phyloP scores from a whole-genome alignment of 2,329 filamentous ascomycete species.

The Aschersonia sp. region DNA sequence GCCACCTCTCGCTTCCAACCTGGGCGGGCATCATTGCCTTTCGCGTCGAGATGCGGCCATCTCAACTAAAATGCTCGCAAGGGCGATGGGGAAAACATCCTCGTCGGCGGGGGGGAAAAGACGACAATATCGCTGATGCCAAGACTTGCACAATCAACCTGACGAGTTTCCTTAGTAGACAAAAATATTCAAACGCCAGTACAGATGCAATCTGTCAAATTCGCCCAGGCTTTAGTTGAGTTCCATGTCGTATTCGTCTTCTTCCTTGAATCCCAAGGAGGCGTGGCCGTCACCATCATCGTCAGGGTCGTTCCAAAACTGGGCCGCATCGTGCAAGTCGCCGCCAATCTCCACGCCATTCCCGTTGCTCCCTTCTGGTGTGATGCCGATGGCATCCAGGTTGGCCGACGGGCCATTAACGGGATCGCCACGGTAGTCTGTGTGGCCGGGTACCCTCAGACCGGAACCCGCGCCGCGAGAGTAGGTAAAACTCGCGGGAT shows the following conservation, averaged over 20 bases:
- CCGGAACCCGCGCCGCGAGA: constrained; percentile 71
- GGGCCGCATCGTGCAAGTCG: constrained; percentile 34
- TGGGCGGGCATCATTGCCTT: no score
- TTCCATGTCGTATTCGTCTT: constrained; percentile 88
- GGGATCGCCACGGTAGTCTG: constrained; percentile 75
- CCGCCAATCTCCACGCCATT: constrained; percentile 20
- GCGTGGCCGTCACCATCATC: constrained; percentile 56
- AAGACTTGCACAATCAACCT: neutral
- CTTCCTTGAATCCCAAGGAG: constrained; percentile 71
- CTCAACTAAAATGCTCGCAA: no score
- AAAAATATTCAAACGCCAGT: constrained; percentile 5
- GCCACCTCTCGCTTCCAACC: no score
- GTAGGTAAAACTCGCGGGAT: constrained; percentile 63
- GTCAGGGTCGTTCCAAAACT: constrained; percentile 54
- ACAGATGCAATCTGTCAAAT: constrained; percentile 6
- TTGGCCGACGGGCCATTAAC: constrained; percentile 32
- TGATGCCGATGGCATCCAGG: constrained; percentile 21
- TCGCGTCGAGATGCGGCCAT: no score
- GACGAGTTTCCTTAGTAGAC: neutral
- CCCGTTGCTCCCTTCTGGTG: constrained; percentile 22
- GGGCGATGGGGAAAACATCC: neutral
- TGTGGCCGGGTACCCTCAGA: constrained; percentile 82
- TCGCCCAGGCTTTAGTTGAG: constrained; percentile 22
- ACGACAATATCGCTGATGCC: neutral
- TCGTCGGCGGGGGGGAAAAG: neutral